Evolutionary conservation across 345 rosid genomes (phyloP).

Genomic region (Turnera subulata): DNA sequence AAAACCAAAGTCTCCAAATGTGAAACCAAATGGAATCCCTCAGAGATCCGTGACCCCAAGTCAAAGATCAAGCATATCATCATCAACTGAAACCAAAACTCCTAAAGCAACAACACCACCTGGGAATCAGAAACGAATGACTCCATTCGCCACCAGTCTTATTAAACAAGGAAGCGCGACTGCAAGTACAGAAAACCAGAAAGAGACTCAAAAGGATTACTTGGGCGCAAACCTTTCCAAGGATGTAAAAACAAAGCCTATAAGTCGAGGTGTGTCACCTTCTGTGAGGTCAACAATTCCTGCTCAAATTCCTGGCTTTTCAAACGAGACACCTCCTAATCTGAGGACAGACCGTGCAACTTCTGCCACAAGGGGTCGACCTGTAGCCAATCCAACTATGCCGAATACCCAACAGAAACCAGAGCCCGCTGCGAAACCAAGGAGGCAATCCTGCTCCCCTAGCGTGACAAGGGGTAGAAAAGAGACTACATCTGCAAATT

Average conservation of each 20-base stretch:
- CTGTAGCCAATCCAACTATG: constrained; percentile 6
- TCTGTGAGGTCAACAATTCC: constrained; percentile 26
- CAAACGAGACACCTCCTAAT: constrained; percentile 37
- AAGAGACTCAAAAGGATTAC: constrained; percentile 8
- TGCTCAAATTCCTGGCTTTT: constrained; percentile 26
- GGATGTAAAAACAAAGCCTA: constrained; percentile 22
- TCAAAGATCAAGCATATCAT: constrained; percentile 20
- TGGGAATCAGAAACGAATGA: constrained; percentile 9
- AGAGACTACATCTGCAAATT: constrained; percentile 12
- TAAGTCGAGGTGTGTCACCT: constrained; percentile 36
- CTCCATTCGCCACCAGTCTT: constrained; percentile 1
- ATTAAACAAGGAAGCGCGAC: constrained; percentile 5
- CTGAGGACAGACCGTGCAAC: constrained; percentile 30
- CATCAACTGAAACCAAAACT: constrained; percentile 13
- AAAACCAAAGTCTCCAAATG: constrained; percentile 21
- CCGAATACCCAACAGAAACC: constrained; percentile 10
- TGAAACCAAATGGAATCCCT: constrained; percentile 27
- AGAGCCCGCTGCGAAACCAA: constrained; percentile 11
- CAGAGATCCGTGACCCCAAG: constrained; percentile 21
- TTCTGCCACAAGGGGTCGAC: constrained; percentile 41
- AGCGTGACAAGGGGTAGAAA: constrained; percentile 36
- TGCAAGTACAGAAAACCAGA: neutral
- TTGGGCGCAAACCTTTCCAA: constrained; percentile 19
- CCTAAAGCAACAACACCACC: constrained; percentile 3
- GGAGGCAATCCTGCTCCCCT: constrained; percentile 51